phyloP scores from a whole-genome alignment of 176 grass and related monocot genomes.

The Bolboschoenus planiculmis region DNA sequence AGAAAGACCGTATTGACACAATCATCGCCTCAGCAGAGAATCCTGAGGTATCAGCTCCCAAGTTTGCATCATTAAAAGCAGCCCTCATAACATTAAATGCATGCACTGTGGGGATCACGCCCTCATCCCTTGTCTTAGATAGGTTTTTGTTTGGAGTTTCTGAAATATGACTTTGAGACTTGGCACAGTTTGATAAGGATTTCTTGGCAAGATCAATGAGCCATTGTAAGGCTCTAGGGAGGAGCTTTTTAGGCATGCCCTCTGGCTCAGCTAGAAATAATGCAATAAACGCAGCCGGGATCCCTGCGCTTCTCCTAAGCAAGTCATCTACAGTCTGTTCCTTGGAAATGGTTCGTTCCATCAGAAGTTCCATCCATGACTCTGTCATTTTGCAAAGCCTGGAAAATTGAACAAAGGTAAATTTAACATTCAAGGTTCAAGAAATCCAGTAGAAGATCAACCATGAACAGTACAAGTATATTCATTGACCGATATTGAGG shows the following conservation, averaged over 20 bases:
- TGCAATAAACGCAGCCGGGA: constrained; percentile 90
- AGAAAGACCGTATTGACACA: constrained; percentile 76
- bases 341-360: constrained; percentile 71
- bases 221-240: constrained; percentile 73
- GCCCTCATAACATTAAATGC: constrained; percentile 90
- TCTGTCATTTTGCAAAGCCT: constrained; percentile 97
- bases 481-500: too few species aligned
- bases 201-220: constrained; percentile 68
- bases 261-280: constrained; percentile 89
- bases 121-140: constrained; percentile 75
- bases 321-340: constrained; percentile 98
- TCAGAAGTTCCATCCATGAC: constrained; percentile 78
- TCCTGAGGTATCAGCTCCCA: constrained; percentile 75
- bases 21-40: constrained; percentile 93
- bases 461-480: too few species aligned
- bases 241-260: constrained; percentile 88
- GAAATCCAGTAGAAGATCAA: neutral
- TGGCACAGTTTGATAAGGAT: constrained; percentile 38
- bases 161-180: neutral
- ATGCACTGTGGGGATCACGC: constrained; percentile 86
- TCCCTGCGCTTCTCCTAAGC: constrained; percentile 82
- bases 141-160: constrained; percentile 36
- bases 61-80: constrained; percentile 84
- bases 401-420: constrained; percentile 16
- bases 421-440: neutral